Percentiles rank a stretch among this genome's conserved stretches.
Conservation (phyloP, 768 basidiomycete genomes). For the Russula dissimulans region DNA sequence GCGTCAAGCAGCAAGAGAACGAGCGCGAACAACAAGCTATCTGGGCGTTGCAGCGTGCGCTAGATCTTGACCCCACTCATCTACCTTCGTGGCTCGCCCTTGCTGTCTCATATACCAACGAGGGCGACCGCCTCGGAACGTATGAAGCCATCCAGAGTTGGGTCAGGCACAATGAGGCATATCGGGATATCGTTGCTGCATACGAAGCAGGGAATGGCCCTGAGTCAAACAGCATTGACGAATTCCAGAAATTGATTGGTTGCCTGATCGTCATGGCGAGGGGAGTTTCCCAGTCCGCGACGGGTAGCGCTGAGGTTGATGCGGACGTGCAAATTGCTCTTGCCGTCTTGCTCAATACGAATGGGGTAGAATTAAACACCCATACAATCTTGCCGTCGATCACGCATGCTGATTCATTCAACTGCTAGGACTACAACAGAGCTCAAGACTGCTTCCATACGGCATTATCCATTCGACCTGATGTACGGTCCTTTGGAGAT, state of each 20-base stretch:
- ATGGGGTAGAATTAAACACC: slow-evolving; percentile 46
- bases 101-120: slow-evolving; percentile 86
- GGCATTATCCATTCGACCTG: slow-evolving; percentile 79
- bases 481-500: slow-evolving; percentile 39
- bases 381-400: neutral
- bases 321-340: slow-evolving; percentile 94
- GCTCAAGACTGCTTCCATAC: slow-evolving; percentile 91
- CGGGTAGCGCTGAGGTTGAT: slow-evolving; percentile 47
- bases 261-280: slow-evolving; percentile 77
- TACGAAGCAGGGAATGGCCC: slow-evolving; percentile 25
- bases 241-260: slow-evolving; percentile 51
- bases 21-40: slow-evolving; percentile 90
- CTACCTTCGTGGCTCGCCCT: slow-evolving; percentile 84
- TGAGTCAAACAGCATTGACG: slow-evolving; percentile 28
- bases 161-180: slow-evolving; percentile 57
- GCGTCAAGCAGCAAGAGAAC: slow-evolving; percentile 96
- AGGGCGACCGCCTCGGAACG: slow-evolving; percentile 63
- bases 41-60: slow-evolving; percentile 68
- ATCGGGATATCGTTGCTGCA: slow-evolving; percentile 37
- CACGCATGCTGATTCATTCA: neutral
- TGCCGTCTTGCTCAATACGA: slow-evolving; percentile 86
- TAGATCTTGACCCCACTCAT: slow-evolving; percentile 70
- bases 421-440: slow-evolving; percentile 70
- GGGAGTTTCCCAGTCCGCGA: slow-evolving; percentile 36
- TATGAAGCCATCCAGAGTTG: slow-evolving; percentile 79